Conservation (phyloP, 1,139 yeast genomes). For the Dujonia santamariae region DNA sequence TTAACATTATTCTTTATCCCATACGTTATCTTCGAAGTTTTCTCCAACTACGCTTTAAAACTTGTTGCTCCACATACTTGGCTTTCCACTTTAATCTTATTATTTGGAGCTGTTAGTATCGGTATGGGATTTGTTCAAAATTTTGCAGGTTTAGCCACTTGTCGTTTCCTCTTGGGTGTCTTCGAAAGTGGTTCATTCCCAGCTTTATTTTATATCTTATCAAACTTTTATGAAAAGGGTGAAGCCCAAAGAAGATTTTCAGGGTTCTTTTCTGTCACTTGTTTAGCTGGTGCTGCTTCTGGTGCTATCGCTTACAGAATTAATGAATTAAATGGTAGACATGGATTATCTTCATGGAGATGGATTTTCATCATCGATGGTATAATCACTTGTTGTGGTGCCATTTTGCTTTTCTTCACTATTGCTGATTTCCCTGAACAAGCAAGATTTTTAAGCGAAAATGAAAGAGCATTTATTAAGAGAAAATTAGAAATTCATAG, state of each 20-base stretch:
- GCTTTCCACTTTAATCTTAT: conserved; percentile 52
- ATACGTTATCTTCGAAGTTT: conserved; percentile 62
- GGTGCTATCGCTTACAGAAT: conserved; percentile 44
- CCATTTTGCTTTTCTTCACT: conserved; percentile 55
- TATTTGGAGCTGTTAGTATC: conserved; percentile 62
- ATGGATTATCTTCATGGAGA: conserved; percentile 57
- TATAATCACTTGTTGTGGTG: conserved; percentile 59
- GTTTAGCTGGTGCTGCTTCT: conserved; percentile 41
- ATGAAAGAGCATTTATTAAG: conserved; percentile 49
- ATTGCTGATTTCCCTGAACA: conserved; percentile 50
- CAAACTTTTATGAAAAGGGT: conserved; percentile 51
- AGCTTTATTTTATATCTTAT: conserved; percentile 64
- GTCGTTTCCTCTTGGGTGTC: conserved; percentile 62
- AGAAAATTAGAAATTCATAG: conserved; percentile 51
- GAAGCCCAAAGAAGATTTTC: conserved; percentile 72
- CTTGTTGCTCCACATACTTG: conserved; percentile 62
- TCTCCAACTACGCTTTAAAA: conserved; percentile 63
- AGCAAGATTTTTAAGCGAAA: conserved; percentile 47
- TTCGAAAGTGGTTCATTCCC: conserved; percentile 74
- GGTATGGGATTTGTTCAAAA: conserved; percentile 63
- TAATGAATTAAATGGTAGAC: conserved; percentile 34
- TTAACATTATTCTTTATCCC: conserved; percentile 72
- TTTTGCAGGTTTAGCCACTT: conserved; percentile 56
- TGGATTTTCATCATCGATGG: conserved; percentile 79
- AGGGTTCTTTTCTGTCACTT: conserved; percentile 53